Evolutionary conservation across 2,329 filamentous ascomycete genomes (phyloP), one percentile per base, ranked within the genome.

Genomic region (Calonectria hawksworthii): DNA sequence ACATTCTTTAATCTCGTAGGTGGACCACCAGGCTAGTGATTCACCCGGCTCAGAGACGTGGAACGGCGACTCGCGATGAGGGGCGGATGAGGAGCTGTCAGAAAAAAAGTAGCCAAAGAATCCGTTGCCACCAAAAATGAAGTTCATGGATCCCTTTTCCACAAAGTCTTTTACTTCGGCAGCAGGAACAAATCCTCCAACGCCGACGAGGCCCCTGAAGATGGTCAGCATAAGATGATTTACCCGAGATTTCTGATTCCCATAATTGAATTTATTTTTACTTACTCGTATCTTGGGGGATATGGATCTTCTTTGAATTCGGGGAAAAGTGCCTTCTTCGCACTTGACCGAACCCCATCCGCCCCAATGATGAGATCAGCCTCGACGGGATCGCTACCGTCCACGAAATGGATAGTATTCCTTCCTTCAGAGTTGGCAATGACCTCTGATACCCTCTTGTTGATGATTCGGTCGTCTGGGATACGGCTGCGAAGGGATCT

Each of bases 301-400:
- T 77, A 80, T 26, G 65, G 75, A 28, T 78, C 79, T 11, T 80
- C 69, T 14, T 74, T 32, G 0, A 68, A 69, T 21, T 77, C 80
- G 10, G 78, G 75, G 32, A 81, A 81, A 11, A 82, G 52, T 21
- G 80, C 78, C 2, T 50, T 66, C 59, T 78, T 81, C 10, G 73
- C 69, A 10, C 59, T 70, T 51, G 78, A 78, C 11, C 73, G 75
- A 6, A 82, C 61, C 3, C 80, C 80, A 41, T 82, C 80, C 0
- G 80, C 80, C 2, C 80, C 80, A 44, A 82, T 77, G 10, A 82
- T 74, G 13, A 82, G 51, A 50, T 82, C 80, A 1, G 72, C 80
- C 28, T 82, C 78, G 11, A 76, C 67, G 0, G 77, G 26, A 7
- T 77, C 65, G 28, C 76, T 75, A 3, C 73, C 80, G 26, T 82